phyloP scores from a whole-genome alignment of 169 alveolate species.

The Besnoitia besnoiti region DNA sequence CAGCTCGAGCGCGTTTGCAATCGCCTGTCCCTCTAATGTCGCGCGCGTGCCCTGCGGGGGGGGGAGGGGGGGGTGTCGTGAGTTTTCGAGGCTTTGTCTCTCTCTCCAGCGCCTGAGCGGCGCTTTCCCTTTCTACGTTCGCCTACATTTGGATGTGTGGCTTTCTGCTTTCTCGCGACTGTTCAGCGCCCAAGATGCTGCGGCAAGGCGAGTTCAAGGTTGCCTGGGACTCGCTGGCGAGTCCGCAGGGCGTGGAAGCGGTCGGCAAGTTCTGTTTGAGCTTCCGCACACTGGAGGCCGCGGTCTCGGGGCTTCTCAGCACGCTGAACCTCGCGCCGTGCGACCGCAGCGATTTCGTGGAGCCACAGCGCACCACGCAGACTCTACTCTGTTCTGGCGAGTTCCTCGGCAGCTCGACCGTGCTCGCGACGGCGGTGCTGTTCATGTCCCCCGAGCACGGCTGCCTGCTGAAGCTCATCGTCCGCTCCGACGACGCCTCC shows the following conservation, averaged over 20 bases:
- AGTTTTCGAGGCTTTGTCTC: too few relatives aligned
- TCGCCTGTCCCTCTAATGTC: too few relatives aligned
- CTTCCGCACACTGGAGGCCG: conserved; percentile 52
- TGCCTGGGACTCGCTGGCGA: conserved; percentile 55
- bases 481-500: neutral
- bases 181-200: conserved; percentile 44
- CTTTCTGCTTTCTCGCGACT: neutral
- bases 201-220: conserved; percentile 63
- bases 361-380: conserved; percentile 41
- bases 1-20: too few relatives aligned
- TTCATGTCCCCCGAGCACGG: conserved; percentile 61
- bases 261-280: conserved; percentile 51
- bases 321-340: conserved; percentile 64
- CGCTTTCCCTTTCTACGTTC: neutral
- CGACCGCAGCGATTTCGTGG: conserved; percentile 56
- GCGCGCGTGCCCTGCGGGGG: too few relatives aligned
- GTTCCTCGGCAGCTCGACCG: conserved; percentile 8
- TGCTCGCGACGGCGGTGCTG: conserved; percentile 40
- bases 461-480: conserved; percentile 47
- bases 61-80: too few relatives aligned
- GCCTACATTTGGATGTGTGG: neutral
- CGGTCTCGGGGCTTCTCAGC: conserved; percentile 36
- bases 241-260: conserved; percentile 43
- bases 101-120: too few relatives aligned
- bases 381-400: conserved; percentile 62